Evolutionary conservation across 306 rosid genomes (phyloP), one percentile per base, ranked within the genome.

Genomic region (Castanea sativa): DNA sequence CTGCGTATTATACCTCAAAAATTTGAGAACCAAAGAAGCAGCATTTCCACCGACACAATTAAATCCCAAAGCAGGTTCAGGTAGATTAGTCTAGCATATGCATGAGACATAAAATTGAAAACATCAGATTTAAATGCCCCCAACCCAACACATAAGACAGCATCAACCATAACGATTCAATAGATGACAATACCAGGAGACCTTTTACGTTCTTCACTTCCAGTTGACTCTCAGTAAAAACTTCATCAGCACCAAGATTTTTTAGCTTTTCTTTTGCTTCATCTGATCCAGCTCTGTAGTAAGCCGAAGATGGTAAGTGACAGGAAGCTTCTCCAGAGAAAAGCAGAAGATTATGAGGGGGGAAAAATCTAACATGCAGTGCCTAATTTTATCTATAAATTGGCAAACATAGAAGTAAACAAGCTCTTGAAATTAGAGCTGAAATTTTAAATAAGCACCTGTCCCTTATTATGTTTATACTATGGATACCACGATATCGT

Each of bases 41-140:
- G 97, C 89, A 86, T 91, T 86, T 81, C 99, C 99, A 61, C 99
- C 97, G 20, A 94, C 91, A 60, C 99, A 92, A 85, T 94, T 94
- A 73, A 94, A 94, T 85, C 97, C 99, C 72, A 92, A 79, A 41
- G 80, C 87, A 60, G 99, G 97, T 85, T 94, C 97, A 51, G 95
- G 92, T 68, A 90, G 75, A 78, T 81, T 84, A 71, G 77, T 83
- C 98, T 91, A 75, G 70, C 85, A 88, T 30, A 77, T 75, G 32
- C 84, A 73, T 76, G 33, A 57, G 69, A 86, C 74, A 67, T 77
- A 82, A 78, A 53, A 55, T 80, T 19, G 49, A 67, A 18, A 19
- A 67, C 51, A 33, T 67, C 18, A 19, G 72, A 67, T 19, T 67
- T 9, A 35, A 65, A 4, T 35, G 16, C 43, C 63, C 70, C 52